phyloP scores from a whole-genome alignment of 2,329 filamentous ascomycete species.

The Penicillium sp. region DNA sequence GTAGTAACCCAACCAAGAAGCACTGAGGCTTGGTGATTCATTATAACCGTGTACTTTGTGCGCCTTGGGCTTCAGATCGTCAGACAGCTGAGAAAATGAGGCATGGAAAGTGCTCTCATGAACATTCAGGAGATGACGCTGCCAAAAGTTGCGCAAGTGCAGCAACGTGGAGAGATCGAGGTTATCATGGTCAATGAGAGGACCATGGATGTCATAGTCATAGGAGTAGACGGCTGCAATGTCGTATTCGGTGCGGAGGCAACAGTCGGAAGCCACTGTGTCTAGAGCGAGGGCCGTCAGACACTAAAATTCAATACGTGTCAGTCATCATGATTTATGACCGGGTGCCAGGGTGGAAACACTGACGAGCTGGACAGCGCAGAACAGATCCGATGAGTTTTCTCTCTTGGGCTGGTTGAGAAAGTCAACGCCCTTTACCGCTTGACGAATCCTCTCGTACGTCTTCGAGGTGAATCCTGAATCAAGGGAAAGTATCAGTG shows the following conservation, averaged over 20 bases:
- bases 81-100: constrained; percentile 19
- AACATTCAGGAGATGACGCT: constrained; percentile 33
- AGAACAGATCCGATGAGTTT: constrained; percentile 22
- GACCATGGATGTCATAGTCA: neutral
- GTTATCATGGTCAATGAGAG: constrained; percentile 15
- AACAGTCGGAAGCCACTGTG: constrained; percentile 18
- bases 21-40: constrained; percentile 6
- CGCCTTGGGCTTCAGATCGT: constrained; percentile 16
- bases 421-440: constrained; percentile 18
- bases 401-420: constrained; percentile 20
- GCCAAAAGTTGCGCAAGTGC: constrained; percentile 42
- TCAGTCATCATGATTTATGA: no score
- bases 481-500: constrained; percentile 5
- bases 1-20: constrained; percentile 32
- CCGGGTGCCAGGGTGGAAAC: no score
- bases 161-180: constrained; percentile 31
- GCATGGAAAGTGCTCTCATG: constrained; percentile 25
- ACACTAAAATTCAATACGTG: no score
- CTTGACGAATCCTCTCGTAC: constrained; percentile 17
- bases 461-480: constrained; percentile 18
- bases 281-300: constrained; percentile 34
- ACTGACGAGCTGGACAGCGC: constrained; percentile 30
- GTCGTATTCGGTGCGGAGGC: constrained; percentile 30
- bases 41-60: constrained; percentile 11
- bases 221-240: constrained; percentile 28